phyloP scores from a whole-genome alignment of 2,329 filamentous ascomycete genomes.

The Bipolaris oryzae region DNA sequence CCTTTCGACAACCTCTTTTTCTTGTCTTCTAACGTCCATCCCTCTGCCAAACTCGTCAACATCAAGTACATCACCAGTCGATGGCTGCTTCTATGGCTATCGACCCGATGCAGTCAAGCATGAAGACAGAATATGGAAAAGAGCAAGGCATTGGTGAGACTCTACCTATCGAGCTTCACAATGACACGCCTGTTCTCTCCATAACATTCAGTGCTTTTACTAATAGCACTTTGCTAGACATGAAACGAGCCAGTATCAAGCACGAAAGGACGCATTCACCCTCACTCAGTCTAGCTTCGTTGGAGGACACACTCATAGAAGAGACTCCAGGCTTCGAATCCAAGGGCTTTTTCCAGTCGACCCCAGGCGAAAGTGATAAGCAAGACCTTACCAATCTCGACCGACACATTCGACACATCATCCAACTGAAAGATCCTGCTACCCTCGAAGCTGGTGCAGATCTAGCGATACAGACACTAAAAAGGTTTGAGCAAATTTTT shows the following conservation, averaged over 20 bases:
- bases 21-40: too few relatives aligned
- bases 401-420: conserved; percentile 40
- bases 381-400: conserved; percentile 13
- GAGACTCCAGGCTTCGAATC: too few relatives aligned
- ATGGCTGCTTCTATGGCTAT: neutral
- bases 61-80: too few relatives aligned
- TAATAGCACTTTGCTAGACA: neutral
- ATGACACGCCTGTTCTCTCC: neutral
- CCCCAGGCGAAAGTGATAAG: conserved; percentile 6
- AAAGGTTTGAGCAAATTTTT: conserved; percentile 44
- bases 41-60: neutral
- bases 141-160: too few relatives aligned
- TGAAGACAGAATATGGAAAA: too few relatives aligned
- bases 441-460: conserved; percentile 51
- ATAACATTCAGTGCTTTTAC: neutral
- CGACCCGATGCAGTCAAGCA: neutral
- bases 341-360: neutral
- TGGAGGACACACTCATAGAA: neutral
- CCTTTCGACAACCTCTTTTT: neutral
- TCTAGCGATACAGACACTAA: conserved; percentile 46
- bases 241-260: neutral
- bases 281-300: too few relatives aligned
- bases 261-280: neutral
- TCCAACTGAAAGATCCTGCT: conserved; percentile 38
- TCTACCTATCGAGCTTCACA: neutral